Conservation (phyloP, 2,329 filamentous ascomycete genomes). For the Cordyceps javanica region DNA sequence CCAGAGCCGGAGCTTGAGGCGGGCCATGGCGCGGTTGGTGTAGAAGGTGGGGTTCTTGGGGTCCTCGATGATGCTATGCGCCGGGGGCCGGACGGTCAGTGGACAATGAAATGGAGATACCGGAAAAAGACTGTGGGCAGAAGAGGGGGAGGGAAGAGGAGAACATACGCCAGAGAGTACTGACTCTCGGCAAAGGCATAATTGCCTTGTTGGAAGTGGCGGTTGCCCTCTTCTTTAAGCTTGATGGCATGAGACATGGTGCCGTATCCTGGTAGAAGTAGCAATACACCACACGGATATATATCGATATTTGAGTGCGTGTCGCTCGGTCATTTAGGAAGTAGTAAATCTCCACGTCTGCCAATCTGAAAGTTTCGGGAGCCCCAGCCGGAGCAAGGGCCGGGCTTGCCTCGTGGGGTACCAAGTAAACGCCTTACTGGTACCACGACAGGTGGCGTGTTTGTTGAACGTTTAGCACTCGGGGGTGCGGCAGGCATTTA, state of each 20-base stretch:
- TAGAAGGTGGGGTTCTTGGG: slow-evolving; percentile 72
- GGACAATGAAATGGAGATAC: background rate
- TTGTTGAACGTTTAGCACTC: no score
- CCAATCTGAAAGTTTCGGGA: background rate
- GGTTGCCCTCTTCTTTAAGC: slow-evolving; percentile 57
- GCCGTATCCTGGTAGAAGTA: no score
- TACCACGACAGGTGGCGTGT: no score
- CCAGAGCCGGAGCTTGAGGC: slow-evolving; percentile 68
- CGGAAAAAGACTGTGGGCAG: background rate
- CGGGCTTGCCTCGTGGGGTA: background rate
- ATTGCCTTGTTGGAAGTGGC: slow-evolving; percentile 58
- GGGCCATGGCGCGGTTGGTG: slow-evolving; percentile 82
- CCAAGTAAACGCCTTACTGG: no score
- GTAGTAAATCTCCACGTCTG: background rate
- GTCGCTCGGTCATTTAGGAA: background rate
- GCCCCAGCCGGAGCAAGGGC: background rate
- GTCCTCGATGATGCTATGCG: slow-evolving; percentile 65
- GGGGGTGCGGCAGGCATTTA: no score
- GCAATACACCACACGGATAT: no score
- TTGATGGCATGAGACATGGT: slow-evolving; percentile 30
- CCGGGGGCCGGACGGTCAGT: background rate
- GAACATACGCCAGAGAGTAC: slow-evolving; percentile 65
- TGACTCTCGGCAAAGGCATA: slow-evolving; percentile 59
- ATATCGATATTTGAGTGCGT: background rate
- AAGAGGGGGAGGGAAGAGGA: background rate